Evolutionary conservation across 306 rosid species (phyloP), one percentile per base, ranked within the genome.

Genomic region (Rosa persica): DNA sequence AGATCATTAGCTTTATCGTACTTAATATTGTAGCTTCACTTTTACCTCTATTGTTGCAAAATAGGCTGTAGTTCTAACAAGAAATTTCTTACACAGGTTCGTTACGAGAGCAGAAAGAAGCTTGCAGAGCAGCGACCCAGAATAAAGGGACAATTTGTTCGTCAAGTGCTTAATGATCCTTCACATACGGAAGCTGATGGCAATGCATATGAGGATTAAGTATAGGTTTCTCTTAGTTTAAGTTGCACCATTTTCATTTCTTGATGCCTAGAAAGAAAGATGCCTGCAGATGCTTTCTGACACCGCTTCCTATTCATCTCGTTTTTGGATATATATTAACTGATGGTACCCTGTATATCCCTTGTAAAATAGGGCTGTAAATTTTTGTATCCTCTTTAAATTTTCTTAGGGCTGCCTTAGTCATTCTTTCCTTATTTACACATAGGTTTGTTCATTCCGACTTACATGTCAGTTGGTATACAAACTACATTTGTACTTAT

Each of bases 41-140:
- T 60, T 16, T 34, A 79, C 42, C 57, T 52, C 46, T 40, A 30
- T 43, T 38, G 64, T 9, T 76, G 57, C 39, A 17, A 69, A 49
- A 12, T 23, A 19, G 78, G 65, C 84, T 80, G 49, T 82, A 67
- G 42, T 57, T 70, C 76, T 75, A 83, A 74, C 66, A 12, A 44
- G 30, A 65, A 25, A 47, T 80, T 75, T 76, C 39, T 42, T 78
- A 48, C 30, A 61, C 75, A 96, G 99, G 99, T 96, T 81, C 97
- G 98, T 43, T 96, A 96, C 4, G 99, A 96, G 90, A 96, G 99
- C 92, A 83, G 99, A 80, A 96, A 96, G 85, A 96, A 96, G 85
- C 92, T 96, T 22, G 99, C 99, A 20, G 99, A 95, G 88, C 98
- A 93, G 86, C 97, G 99, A 42, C 99, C 97, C 1, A 83, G 99